Conservation (phyloP, 1,284 basidiomycete species). For the Termitomyces sp. region DNA sequence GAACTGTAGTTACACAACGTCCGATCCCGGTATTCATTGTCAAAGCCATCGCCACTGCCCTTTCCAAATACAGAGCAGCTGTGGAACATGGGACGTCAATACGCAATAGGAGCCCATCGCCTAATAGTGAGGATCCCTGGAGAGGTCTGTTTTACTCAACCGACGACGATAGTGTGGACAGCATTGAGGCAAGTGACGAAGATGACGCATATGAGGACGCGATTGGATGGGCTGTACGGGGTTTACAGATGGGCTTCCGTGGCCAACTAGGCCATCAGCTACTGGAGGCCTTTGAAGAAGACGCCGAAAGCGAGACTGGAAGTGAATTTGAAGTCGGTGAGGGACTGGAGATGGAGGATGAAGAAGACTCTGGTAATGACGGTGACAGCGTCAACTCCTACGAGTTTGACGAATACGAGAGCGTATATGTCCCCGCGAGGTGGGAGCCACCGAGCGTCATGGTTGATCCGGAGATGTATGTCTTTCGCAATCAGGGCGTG, state of each 20-base stretch:
- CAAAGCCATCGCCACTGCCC: constrained; percentile 47
- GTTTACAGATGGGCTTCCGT: constrained; percentile 5
- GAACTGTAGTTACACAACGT: constrained; percentile 47
- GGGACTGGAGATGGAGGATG: constrained; percentile 20
- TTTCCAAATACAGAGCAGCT: constrained; percentile 38
- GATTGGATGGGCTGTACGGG: constrained; percentile 13
- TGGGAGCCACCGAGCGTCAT: constrained; percentile 53
- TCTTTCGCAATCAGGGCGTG: constrained; percentile 28
- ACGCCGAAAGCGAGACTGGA: constrained; percentile 1
- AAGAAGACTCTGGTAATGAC: constrained; percentile 16
- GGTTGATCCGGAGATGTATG: constrained; percentile 32
- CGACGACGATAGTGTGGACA: constrained; percentile 25
- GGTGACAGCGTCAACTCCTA: constrained; percentile 25
- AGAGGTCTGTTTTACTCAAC: constrained; percentile 22
- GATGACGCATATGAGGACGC: constrained; percentile 13
- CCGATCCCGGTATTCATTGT: constrained; percentile 66
- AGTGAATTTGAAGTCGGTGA: constrained; percentile 1
- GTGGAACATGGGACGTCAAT: not conserved
- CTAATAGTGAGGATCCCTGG: constrained; percentile 32
- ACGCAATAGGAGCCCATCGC: constrained; percentile 10
- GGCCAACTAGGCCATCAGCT: constrained; percentile 2
- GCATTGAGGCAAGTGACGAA: constrained; percentile 20
- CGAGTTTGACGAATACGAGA: constrained; percentile 22
- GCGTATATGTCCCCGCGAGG: constrained; percentile 35
- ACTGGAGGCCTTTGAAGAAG: constrained; percentile 1